Base-by-base conservation (phyloP, 805 yeast species). In the Ogataea henricii region DNA sequence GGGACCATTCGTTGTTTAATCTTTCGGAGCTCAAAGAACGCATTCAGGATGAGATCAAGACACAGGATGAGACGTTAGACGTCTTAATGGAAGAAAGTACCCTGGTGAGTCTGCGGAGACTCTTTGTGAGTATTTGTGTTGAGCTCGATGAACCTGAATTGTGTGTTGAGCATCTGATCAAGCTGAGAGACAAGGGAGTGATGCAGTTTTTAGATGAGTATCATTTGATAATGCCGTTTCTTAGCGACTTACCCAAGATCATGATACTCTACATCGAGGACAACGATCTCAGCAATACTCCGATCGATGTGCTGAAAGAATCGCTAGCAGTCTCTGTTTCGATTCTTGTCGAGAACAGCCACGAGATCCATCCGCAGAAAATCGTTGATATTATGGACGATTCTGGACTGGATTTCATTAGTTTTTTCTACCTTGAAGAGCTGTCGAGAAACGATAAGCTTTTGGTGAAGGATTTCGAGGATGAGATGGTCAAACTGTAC, bases 81-180 rank as follows among this genome's bases (percentile, higher is more conserved):
- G 16, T 32, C 8, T 32, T 39, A 6, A 33, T 51, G 1, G 46
- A 37, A 21, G 37, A 40, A 9, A 17, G n/a, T 1, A 34, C 27
- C 3, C 20, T 20, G 14, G 32, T 65, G 27, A 60, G 54, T 3
- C 59, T 82, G 12, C 66, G 86, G 45, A 60, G 70, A 27, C 64
- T 72, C 34, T 63, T 83, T 21, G 73, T 83, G 23, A 68, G 76
- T 9, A 57, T 89, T 8, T 85, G 85, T 56, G 67, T 85, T 9
- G 72, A 75, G 43, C 67, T 81, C 0, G 76, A 78, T 26, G 84
- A 83, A 36, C 85, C 85, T 2, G 68, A 70, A 1, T 72, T 73
- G 27, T 91, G 96, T 1, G 81, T 86, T 6, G 73, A 73, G 0
- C 90, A 85, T 59, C 69, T 88, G 54, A 72, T 88, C 12, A 63